Percentiles rank a stretch among this genome's conserved stretches.
Conservation (phyloP, 805 yeast genomes). For the Cyberlindnera misumaiensis region DNA sequence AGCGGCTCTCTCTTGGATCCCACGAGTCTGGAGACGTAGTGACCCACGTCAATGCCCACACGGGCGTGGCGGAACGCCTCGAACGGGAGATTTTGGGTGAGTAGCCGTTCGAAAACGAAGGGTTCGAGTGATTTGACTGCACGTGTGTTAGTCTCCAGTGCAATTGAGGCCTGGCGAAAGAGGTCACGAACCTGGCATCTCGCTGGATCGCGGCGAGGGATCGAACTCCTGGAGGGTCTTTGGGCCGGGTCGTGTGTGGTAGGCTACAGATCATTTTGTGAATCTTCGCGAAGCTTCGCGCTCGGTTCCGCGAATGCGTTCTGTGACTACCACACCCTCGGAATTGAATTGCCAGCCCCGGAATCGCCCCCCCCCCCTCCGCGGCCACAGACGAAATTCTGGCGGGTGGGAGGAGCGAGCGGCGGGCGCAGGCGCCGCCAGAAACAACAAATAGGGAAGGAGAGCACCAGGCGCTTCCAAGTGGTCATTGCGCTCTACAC, state of each 20-base stretch:
- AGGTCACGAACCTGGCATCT: conserved; percentile 1
- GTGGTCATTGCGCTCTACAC: no score
- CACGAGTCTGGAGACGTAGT: conserved; percentile 60
- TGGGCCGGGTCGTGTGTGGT: not conserved
- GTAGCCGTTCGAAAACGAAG: conserved; percentile 58
- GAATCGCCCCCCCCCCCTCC: not conserved
- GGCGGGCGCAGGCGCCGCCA: no score
- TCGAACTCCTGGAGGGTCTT: not conserved
- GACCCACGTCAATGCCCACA: conserved; percentile 79
- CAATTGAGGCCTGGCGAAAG: no score
- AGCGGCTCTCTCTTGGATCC: conserved; percentile 60
- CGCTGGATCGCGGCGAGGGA: not conserved
- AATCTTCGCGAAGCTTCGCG: not conserved
- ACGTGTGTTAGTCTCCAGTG: no score
- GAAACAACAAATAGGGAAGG: not conserved
- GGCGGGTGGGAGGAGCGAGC: no score
- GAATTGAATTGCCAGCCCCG: no score
- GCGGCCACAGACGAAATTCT: not conserved
- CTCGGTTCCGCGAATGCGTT: no score
- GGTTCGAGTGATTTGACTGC: conserved; percentile 57
- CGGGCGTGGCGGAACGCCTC: conserved; percentile 59
- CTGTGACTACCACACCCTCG: no score
- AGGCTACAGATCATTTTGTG: not conserved
- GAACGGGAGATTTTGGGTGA: conserved; percentile 54
- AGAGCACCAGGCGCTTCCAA: not conserved